These are phyloP conservation scores for Chaetomium olivaceum DNA, from an alignment of 2,329 filamentous ascomycete genomes.

Conservation along the genomic window DNA sequence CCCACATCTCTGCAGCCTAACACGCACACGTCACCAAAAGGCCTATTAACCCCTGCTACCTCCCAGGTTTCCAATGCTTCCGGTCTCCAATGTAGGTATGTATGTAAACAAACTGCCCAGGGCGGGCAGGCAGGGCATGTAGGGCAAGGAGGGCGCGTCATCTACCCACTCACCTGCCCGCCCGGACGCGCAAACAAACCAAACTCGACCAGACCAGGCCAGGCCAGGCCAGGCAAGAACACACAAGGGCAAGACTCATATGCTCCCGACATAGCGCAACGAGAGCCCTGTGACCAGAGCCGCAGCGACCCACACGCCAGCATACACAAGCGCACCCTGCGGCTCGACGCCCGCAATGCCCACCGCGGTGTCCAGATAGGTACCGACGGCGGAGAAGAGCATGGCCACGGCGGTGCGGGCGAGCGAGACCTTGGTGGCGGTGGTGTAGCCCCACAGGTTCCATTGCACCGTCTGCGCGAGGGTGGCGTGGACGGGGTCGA, in stretches of 20 bases:
- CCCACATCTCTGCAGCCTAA: constrained; percentile 16
- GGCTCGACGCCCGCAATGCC: constrained; percentile 70
- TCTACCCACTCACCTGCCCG: neutral
- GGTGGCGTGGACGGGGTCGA: constrained; percentile 65
- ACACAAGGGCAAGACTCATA: neutral
- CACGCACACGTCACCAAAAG: constrained; percentile 11
- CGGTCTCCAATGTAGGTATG: no score
- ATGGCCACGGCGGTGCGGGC: constrained; percentile 63
- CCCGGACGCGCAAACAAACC: neutral
- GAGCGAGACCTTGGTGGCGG: constrained; percentile 63
- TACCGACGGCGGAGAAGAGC: constrained; percentile 57
- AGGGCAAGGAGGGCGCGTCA: neutral
- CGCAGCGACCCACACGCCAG: constrained; percentile 71
- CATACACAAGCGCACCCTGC: constrained; percentile 70
- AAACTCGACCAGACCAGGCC: no score
- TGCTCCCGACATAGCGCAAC: constrained; percentile 49
- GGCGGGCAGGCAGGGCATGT: neutral
- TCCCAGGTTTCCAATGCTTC: neutral
- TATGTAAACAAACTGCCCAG: neutral
- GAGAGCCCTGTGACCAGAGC: constrained; percentile 59
- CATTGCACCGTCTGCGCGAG: constrained; percentile 69
- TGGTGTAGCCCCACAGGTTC: constrained; percentile 70
- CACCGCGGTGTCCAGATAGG: constrained; percentile 64
- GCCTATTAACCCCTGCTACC: constrained; percentile 10
- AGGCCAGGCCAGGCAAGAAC: neutral